Conservation (phyloP, 2,329 filamentous ascomycete genomes). For the Rugonectria rugulosa region DNA sequence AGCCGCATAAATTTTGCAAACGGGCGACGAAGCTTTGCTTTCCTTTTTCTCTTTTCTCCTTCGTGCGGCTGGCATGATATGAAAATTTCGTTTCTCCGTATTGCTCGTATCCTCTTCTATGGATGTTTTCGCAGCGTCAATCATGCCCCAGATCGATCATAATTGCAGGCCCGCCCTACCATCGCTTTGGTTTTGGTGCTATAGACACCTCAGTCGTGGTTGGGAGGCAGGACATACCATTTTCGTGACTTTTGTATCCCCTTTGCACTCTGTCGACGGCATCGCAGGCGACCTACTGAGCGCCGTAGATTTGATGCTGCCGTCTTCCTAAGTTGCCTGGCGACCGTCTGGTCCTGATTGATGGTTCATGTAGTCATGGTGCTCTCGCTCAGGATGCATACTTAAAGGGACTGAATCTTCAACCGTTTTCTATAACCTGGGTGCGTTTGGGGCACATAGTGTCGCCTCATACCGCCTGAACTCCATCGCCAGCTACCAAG, state of each 20-base stretch:
- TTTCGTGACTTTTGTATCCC: conserved; percentile 3
- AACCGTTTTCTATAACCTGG: no score
- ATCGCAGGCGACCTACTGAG: neutral
- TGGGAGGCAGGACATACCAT: conserved; percentile 54
- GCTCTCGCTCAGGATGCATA: no score
- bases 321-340: no score
- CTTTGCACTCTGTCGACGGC: neutral
- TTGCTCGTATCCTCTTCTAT: conserved; percentile 75
- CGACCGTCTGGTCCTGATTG: no score
- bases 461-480: conserved; percentile 29
- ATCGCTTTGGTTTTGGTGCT: conserved; percentile 52
- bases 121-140: conserved; percentile 72
- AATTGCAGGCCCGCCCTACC: conserved; percentile 76
- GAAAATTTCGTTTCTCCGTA: conserved; percentile 71
- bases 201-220: conserved; percentile 42
- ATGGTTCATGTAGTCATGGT: no score
- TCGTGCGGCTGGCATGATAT: conserved; percentile 83
- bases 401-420: no score
- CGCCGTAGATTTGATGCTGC: no score
- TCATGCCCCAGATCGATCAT: conserved; percentile 78
- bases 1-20: conserved; percentile 42
- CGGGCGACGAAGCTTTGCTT: conserved; percentile 35
- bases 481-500: conserved; percentile 25
- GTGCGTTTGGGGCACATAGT: conserved; percentile 11
- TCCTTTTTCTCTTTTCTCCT: conserved; percentile 65